Percentiles rank a stretch among this genome's conserved stretches.
phyloP scores from a whole-genome alignment of 345 rosid species.

The Laguncularia racemosa region DNA sequence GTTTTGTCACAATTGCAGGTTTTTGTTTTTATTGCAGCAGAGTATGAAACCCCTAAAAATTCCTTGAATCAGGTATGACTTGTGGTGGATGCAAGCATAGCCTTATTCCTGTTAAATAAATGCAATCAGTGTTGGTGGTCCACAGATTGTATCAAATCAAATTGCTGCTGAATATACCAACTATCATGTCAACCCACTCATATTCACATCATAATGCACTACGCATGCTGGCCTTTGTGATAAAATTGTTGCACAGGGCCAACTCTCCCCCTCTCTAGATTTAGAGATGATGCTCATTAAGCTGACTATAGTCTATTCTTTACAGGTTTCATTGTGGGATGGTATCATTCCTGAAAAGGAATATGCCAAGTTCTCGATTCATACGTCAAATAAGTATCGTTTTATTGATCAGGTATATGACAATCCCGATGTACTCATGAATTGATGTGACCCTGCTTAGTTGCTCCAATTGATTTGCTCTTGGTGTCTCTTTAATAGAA shows the following conservation, averaged over 20 bases:
- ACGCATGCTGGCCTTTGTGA: too few species aligned
- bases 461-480: neutral
- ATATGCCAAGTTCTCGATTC: slow-evolving; percentile 69
- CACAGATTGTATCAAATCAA: neutral
- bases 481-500: neutral
- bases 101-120: neutral
- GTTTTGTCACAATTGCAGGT: slow-evolving; percentile 35
- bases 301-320: too few species aligned
- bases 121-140: neutral
- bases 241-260: too few species aligned
- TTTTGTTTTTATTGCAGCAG: slow-evolving; percentile 80
- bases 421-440: neutral
- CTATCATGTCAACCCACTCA: too few species aligned
- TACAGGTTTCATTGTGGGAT: slow-evolving; percentile 94
- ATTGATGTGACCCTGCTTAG: neutral
- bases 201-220: too few species aligned
- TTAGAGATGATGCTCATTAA: too few species aligned
- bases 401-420: slow-evolving; percentile 80
- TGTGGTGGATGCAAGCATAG: too few species aligned
- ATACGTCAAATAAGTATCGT: slow-evolving; percentile 78
- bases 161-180: neutral
- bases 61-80: slow-evolving; percentile 73
- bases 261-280: too few species aligned
- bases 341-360: slow-evolving; percentile 79
- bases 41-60: slow-evolving; percentile 74